Evolutionary conservation across 441 rosid species (phyloP), one percentile per base, ranked within the genome.

Genomic region (Corymbia calophylla): DNA sequence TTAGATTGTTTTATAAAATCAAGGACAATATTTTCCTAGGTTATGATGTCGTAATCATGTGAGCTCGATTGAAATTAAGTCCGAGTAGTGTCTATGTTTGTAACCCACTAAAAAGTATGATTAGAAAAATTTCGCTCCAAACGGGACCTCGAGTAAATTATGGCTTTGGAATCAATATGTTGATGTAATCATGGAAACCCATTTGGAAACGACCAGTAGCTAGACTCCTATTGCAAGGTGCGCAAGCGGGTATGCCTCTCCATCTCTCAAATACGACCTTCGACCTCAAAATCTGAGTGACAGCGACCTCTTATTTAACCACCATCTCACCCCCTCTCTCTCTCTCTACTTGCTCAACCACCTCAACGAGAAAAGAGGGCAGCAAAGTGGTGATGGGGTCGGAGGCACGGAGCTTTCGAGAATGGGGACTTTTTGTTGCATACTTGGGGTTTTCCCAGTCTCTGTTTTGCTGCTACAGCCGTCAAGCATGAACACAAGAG

Each of bases 261-360:
- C 35, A 87, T 19, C 53, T 62, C 54, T 27, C 32, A 87, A 87
- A 14, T 58, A 64, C 53, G 90, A 89, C 90, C 44, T 5, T 53
- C 88, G 88, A 89, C 90, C 90, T 89, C 70, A 89, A 89, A 89
- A 89, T 89, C 90, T 47, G 64, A 29, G n/a, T 1, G 90, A 85
- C 68, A 89, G 70, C 12, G 84, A 89, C 90, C 88, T 73, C 54
- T 84, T 35, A 32, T 56, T 55, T 21, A 47, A 88, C 87, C 90
- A 66, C 62, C 88, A 35, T 49, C 88, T 86, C 66, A 53, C 88
- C 66, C 68, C 62, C 62, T 66, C 58, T 70, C 31, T 51, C 49
- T 55, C 60, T 62, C 47, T 44, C 53, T 56, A 55, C 51, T 62
- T 53, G 88, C n/a, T 62, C 88, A 89, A 89, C 88, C 84, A 89